Evolutionary conservation across 331 rosid species (phyloP), one percentile per base, ranked within the genome.

Genomic region (Arachis monticola): DNA sequence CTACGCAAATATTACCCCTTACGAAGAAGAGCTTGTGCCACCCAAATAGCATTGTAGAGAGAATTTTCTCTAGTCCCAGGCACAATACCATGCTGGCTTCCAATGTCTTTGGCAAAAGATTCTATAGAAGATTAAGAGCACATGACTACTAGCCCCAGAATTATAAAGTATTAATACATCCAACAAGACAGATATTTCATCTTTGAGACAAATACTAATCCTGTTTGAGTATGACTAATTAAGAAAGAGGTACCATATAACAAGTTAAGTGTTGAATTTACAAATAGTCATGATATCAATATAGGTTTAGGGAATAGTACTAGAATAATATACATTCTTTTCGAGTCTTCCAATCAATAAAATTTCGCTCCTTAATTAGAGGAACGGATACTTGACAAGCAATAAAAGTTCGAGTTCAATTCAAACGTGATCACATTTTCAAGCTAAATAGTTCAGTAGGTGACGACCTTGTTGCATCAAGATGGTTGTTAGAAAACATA

Each of bases 1-100:
- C 53, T 50, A 59, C 52, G 73, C 63, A 58, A 32, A 17, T 70
- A 47, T 68, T 85, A 93, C 98, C 98, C 97, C 85, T 91, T 91
- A 9, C 96, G 96, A 84, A 94, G 84, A 72, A 94, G 90, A 48
- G 90, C 93, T 77, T 94, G 98, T 1, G 98, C 97, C 65, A 73
- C 96, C 98, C 98, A 94, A 17, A 94, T 83, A 70, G 95, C 95
- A 83, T 91, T 94, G 80, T 90, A 90, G 57, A 94, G 96, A 65
- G 96, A 85, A 86, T 91, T 91, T 72, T 94, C 96, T 73, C 86
- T 89, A 73, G 83, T 88, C 12, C 90, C 96, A 12, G 97, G 83
- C 67, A 83, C 74, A 77, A 91, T 82, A 35, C 96, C 97, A 73
- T 83, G 64, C 61, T 89, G 89, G 78, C 96, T 94, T 77, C 98